Percentiles rank a stretch among this genome's conserved stretches.
These are phyloP conservation scores for Starmerella scarabaei DNA, from an alignment of 805 yeast species.

Conservation along the genomic window DNA sequence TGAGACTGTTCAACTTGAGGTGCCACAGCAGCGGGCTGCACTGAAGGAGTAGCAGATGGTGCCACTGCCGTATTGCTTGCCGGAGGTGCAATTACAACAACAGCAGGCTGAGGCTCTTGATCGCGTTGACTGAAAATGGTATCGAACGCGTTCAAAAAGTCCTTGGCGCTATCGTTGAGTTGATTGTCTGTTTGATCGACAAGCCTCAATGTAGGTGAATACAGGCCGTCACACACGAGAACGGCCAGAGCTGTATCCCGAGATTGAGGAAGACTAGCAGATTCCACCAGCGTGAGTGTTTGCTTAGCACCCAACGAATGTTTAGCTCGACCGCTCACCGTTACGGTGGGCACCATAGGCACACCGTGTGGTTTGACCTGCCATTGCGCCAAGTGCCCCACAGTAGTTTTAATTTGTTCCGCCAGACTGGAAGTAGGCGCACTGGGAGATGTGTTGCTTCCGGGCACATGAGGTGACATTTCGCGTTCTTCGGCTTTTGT, in stretches of 20 bases:
- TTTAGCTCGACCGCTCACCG: slow-evolving; percentile 6
- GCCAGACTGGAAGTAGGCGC: slow-evolving; percentile 1
- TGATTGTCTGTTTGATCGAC: background rate
- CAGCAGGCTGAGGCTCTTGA: background rate
- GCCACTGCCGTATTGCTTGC: background rate
- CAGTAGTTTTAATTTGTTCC: slow-evolving; percentile 2
- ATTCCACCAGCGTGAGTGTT: slow-evolving; percentile 7
- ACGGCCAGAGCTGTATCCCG: slow-evolving; percentile 11
- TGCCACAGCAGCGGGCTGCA: background rate
- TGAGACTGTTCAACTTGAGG: background rate
- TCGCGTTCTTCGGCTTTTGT: background rate
- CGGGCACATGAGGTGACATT: background rate
- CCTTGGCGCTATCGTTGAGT: slow-evolving; percentile 4
- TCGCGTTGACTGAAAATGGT: slow-evolving; percentile 1
- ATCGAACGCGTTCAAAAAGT: slow-evolving; percentile 1
- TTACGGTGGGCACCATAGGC: slow-evolving; percentile 9
- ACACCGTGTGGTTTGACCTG: slow-evolving; percentile 16
- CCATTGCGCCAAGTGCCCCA: slow-evolving; percentile 10
- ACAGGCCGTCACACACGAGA: slow-evolving; percentile 12
- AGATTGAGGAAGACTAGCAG: slow-evolving; percentile 1
- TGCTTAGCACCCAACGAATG: slow-evolving; percentile 7
- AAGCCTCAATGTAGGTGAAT: slow-evolving; percentile 1
- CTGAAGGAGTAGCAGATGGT: background rate
- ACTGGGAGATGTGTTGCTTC: background rate
- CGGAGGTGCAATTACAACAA: background rate